Conservation (phyloP, 2,329 filamentous ascomycete species). For the Fusarium duplospermum region DNA sequence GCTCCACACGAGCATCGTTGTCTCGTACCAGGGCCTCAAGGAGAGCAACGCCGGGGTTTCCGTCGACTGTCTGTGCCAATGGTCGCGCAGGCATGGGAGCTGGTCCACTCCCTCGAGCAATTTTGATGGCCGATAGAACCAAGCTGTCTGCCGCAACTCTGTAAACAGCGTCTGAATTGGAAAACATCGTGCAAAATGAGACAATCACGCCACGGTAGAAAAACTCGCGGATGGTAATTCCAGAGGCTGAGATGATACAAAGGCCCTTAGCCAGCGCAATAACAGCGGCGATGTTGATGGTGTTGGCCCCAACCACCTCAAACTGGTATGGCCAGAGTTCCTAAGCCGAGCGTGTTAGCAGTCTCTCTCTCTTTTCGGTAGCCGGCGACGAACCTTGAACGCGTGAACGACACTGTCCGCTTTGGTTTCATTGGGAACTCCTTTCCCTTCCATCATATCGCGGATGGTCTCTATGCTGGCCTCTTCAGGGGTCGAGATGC, state of each 20-base stretch:
- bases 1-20: fast-evolving
- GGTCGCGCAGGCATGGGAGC: background rate
- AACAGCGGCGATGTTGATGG: background rate
- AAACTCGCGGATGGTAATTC: background rate
- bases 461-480: background rate
- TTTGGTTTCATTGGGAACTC: fast-evolving
- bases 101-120: background rate
- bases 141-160: fast-evolving
- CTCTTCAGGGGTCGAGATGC: background rate
- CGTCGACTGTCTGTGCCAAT: background rate
- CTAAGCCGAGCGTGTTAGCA: background rate
- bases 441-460: background rate
- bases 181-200: background rate
- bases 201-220: background rate
- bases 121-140: background rate
- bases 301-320: background rate
- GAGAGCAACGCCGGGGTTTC: background rate
- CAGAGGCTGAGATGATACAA: background rate
- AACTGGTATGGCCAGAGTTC: background rate
- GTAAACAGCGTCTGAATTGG: background rate
- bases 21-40: background rate
- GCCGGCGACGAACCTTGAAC: background rate
- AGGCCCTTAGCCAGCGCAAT: background rate
- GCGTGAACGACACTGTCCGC: background rate
- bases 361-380: too few species aligned